phyloP scores from a whole-genome alignment of 306 rosid genomes.

The Cucumis melo region DNA sequence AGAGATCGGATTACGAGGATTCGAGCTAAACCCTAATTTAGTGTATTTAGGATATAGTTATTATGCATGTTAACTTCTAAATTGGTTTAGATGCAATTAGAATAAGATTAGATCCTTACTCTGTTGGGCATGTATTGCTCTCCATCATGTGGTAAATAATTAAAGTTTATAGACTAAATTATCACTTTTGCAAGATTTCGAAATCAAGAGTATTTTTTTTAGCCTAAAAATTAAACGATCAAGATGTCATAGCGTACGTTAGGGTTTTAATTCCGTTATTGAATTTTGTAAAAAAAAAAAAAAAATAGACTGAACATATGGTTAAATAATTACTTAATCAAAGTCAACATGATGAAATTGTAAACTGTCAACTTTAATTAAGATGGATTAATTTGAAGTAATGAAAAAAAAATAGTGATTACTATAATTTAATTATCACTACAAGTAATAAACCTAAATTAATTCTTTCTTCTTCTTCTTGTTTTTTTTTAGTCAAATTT shows the following conservation, averaged over 20 bases:
- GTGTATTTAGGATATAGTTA: too few species aligned
- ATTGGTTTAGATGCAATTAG: too few species aligned
- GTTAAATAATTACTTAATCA: not conserved
- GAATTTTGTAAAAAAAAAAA: not conserved
- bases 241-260: not conserved
- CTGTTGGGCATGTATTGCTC: too few species aligned
- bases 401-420: not conserved
- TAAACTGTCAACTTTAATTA: not conserved
- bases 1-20: too few species aligned
- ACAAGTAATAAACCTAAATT: not conserved
- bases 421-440: not conserved
- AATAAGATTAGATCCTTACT: too few species aligned
- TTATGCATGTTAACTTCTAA: too few species aligned
- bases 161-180: too few species aligned
- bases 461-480: not conserved
- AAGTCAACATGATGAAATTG: not conserved
- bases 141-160: too few species aligned
- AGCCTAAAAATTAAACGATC: too few species aligned
- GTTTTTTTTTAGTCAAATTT: not conserved
- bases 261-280: not conserved
- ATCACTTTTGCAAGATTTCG: too few species aligned
- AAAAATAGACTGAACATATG: not conserved
- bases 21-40: too few species aligned
- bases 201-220: too few species aligned
- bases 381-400: not conserved